A percentile compares a stretch with the other conserved stretches of the same genome.
Evolutionary conservation across 768 basidiomycete genomes (phyloP).

Genomic region (Fistulinella prunicolor): DNA sequence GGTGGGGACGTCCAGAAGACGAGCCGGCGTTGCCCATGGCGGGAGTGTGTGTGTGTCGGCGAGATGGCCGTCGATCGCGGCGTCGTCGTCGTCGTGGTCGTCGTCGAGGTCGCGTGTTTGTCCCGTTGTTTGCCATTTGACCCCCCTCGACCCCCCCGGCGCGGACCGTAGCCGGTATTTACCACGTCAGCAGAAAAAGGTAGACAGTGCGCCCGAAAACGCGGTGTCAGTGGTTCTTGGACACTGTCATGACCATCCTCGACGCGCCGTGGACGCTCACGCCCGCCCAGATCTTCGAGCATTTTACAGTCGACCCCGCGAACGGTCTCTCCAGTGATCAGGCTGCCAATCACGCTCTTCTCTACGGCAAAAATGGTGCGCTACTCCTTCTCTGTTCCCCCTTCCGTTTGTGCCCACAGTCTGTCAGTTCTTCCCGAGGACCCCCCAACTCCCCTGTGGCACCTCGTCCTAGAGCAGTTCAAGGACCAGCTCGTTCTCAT

Average conservation of each 20-base stretch:
- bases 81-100: constrained; percentile 7
- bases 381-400: background rate
- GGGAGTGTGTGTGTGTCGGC: background rate
- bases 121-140: constrained; percentile 19
- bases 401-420: background rate
- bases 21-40: constrained; percentile 82
- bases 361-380: constrained; percentile 87
- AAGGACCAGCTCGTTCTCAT: constrained; percentile 98
- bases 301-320: constrained; percentile 63
- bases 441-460: constrained; percentile 86
- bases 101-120: constrained; percentile 16
- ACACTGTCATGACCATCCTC: constrained; percentile 38
- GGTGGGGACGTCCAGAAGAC: constrained; percentile 67
- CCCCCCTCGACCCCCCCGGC: constrained; percentile 8
- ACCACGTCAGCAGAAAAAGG: constrained; percentile 14
- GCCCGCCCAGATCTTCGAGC: constrained; percentile 64
- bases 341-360: constrained; percentile 66
- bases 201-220: background rate
- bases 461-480: constrained; percentile 97
- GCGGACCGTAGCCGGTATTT: constrained; percentile 7
- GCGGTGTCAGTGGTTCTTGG: background rate
- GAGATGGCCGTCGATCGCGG: constrained; percentile 4
- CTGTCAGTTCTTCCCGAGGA: constrained; percentile 86
- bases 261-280: constrained; percentile 79
- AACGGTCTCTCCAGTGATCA: constrained; percentile 65